Conservation (phyloP, 2,329 filamentous ascomycete genomes). For the Paraphoma sp. region DNA sequence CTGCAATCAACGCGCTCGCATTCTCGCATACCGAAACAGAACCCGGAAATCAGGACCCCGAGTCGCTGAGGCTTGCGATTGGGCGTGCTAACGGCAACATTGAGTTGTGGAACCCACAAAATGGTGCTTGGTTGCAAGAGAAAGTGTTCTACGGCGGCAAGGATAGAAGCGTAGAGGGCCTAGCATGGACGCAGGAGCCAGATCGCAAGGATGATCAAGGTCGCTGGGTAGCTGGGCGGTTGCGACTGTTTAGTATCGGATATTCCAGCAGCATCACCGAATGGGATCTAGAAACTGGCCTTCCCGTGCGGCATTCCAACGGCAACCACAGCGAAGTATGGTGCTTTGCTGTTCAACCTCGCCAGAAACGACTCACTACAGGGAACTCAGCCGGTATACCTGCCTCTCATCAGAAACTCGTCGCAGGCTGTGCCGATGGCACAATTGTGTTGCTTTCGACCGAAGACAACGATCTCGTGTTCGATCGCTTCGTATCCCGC, state of each 20-base stretch:
- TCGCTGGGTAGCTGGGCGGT: slow-evolving; percentile 69
- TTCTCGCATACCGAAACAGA: slow-evolving; percentile 74
- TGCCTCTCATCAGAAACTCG: slow-evolving; percentile 64
- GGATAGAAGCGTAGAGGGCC: slow-evolving; percentile 85
- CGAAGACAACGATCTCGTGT: slow-evolving; percentile 81
- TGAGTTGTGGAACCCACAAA: slow-evolving; percentile 93
- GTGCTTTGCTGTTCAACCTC: slow-evolving; percentile 90
- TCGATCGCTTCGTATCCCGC: slow-evolving; percentile 76
- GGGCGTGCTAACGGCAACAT: slow-evolving; percentile 95
- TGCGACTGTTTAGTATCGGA: slow-evolving; percentile 94
- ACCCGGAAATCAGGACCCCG: slow-evolving; percentile 53
- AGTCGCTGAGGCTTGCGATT: slow-evolving; percentile 78
- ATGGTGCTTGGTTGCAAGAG: slow-evolving; percentile 88
- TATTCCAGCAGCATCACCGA: slow-evolving; percentile 92
- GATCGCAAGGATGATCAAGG: slow-evolving; percentile 70
- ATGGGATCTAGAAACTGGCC: slow-evolving; percentile 85
- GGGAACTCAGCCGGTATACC: not conserved
- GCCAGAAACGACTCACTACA: slow-evolving; percentile 46
- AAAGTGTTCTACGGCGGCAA: slow-evolving; percentile 81
- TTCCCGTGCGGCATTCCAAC: slow-evolving; percentile 80
- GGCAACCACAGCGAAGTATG: slow-evolving; percentile 96
- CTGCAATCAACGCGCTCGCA: slow-evolving; percentile 91
- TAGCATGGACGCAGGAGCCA: slow-evolving; percentile 90
- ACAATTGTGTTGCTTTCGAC: slow-evolving; percentile 87
- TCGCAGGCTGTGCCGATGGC: slow-evolving; percentile 90